These are phyloP conservation scores for Picochlorum sp. DNA, from an alignment of 139 green algal species.

Conservation along the genomic window DNA sequence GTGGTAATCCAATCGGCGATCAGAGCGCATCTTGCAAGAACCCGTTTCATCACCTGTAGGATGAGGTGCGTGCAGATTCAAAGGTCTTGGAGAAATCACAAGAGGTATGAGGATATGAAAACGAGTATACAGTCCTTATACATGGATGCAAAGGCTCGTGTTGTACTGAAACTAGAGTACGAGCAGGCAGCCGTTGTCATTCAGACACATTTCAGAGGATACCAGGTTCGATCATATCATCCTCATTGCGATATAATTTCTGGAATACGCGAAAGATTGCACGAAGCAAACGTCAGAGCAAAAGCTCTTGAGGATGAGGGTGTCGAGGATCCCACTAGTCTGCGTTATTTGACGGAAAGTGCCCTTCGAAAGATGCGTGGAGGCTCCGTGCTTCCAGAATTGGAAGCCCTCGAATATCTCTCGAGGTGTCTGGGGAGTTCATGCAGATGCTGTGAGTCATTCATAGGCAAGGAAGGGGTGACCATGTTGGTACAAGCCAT, in stretches of 20 bases:
- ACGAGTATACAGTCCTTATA: not conserved
- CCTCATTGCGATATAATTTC: not conserved
- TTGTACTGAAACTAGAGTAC: not conserved
- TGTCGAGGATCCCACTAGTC: too few relatives aligned
- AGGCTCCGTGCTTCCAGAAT: too few relatives aligned
- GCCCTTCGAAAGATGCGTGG: too few relatives aligned
- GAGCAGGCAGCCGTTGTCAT: not conserved
- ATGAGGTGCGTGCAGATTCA: not conserved
- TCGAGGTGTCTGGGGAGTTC: not conserved
- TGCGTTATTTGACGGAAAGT: too few relatives aligned
- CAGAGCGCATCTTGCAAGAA: not conserved
- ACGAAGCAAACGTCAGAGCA: not conserved
- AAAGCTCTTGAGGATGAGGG: not conserved
- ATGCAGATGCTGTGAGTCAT: not conserved
- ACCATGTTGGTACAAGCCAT: not conserved
- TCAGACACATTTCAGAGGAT: not conserved
- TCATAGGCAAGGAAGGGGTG: not conserved
- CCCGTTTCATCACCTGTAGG: not conserved
- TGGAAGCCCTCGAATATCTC: too few relatives aligned
- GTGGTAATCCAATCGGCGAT: not conserved
- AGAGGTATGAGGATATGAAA: not conserved
- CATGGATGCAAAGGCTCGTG: not conserved
- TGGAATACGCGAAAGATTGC: not conserved
- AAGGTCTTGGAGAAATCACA: not conserved
- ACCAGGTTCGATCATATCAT: not conserved